phyloP scores from a whole-genome alignment of 2,329 filamentous ascomycete genomes.

The Ampelomyces quisqualis region DNA sequence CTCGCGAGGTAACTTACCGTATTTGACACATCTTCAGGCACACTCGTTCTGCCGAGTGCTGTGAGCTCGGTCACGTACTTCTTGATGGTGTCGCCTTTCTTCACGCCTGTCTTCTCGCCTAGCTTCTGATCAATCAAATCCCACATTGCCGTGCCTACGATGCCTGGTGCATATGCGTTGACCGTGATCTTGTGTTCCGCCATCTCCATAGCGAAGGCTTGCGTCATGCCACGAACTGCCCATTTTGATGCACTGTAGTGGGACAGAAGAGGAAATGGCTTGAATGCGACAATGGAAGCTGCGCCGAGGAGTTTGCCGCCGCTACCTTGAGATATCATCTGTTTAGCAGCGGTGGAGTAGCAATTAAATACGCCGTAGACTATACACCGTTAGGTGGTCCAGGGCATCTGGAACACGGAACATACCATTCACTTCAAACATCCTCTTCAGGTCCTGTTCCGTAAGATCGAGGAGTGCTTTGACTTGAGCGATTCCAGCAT shows the following conservation, averaged over 20 bases:
- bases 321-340: slow-evolving; percentile 62
- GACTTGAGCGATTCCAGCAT: slow-evolving; percentile 63
- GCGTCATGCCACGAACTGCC: slow-evolving; percentile 66
- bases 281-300: slow-evolving; percentile 59
- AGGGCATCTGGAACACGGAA: neutral
- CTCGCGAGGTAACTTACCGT: slow-evolving; percentile 63
- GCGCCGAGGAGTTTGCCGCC: slow-evolving; percentile 56
- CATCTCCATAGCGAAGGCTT: slow-evolving; percentile 67
- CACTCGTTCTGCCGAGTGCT: slow-evolving; percentile 58
- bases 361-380: slow-evolving; percentile 66
- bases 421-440: slow-evolving; percentile 61
- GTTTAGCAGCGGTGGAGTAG: slow-evolving; percentile 62
- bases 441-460: slow-evolving; percentile 57
- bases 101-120: slow-evolving; percentile 53
- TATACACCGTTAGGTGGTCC: neutral
- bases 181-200: slow-evolving; percentile 64
- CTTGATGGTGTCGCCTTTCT: slow-evolving; percentile 57
- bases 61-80: slow-evolving; percentile 58
- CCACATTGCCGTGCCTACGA: slow-evolving; percentile 69
- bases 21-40: slow-evolving; percentile 63
- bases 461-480: slow-evolving; percentile 58
- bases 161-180: slow-evolving; percentile 67
- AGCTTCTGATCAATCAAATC: slow-evolving; percentile 65
- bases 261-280: slow-evolving; percentile 58
- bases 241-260: slow-evolving; percentile 67